phyloP scores from a whole-genome alignment of 345 rosid species.

The Salix udensis region DNA sequence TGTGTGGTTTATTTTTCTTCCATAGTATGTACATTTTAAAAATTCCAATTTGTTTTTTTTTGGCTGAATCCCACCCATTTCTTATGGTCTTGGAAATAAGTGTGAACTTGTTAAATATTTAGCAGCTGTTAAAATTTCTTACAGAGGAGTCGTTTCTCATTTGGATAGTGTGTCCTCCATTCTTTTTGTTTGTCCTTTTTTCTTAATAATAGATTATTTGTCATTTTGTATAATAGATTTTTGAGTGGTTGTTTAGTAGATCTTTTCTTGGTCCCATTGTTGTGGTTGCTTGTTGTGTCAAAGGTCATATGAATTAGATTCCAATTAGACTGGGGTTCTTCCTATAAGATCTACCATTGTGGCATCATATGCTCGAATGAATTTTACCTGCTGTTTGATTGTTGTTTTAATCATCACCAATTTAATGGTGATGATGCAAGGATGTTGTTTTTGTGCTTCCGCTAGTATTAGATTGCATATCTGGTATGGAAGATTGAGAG shows the following conservation, averaged over 20 bases:
- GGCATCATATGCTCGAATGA: not conserved
- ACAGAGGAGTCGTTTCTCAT: not conserved
- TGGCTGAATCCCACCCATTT: not conserved
- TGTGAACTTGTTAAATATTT: not conserved
- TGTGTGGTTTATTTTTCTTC: not conserved
- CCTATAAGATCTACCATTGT: not conserved
- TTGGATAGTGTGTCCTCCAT: not conserved
- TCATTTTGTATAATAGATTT: not conserved
- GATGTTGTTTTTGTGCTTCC: not conserved
- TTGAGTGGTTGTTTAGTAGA: not conserved
- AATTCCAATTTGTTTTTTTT: not conserved
- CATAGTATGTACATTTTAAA: not conserved
- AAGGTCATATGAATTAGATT: not conserved
- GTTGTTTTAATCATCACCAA: not conserved
- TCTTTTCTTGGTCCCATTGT: not conserved
- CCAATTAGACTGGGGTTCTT: not conserved
- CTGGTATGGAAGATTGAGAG: not conserved
- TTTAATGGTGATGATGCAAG: not conserved
- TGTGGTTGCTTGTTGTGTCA: not conserved
- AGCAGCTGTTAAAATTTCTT: not conserved
- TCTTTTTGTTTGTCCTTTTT: not conserved
- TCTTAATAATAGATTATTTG: not conserved
- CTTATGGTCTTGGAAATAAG: not conserved
- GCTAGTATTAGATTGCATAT: not conserved
- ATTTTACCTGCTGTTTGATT: not conserved